phyloP scores from a whole-genome alignment of 192 early-diverging fungal species.

The Coemansia sp. region DNA sequence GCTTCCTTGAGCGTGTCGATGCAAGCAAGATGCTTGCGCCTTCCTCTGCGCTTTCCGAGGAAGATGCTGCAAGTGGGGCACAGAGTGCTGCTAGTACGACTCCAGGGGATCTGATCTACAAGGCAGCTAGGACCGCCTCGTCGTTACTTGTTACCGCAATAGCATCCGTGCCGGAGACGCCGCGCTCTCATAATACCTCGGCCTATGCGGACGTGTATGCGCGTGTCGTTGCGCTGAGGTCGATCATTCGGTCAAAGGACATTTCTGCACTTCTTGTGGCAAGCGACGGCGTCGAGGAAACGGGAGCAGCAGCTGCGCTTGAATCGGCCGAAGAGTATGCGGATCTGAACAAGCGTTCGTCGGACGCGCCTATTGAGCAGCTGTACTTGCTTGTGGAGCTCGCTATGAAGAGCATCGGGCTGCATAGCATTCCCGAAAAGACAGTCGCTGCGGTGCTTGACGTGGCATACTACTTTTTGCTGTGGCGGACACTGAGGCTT shows the following conservation, averaged over 20 bases:
- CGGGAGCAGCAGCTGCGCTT: neutral
- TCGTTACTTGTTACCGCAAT: conserved; percentile 18
- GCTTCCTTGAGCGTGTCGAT: conserved; percentile 45
- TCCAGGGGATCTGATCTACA: conserved; percentile 17
- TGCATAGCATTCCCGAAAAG: conserved; percentile 24
- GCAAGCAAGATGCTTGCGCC: conserved; percentile 26
- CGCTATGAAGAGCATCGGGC: conserved; percentile 13
- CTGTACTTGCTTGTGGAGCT: conserved; percentile 18
- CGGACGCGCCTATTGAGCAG: conserved; percentile 10
- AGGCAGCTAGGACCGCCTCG: conserved; percentile 18
- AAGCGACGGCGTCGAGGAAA: neutral
- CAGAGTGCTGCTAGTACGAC: neutral
- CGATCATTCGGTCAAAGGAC: conserved; percentile 24
- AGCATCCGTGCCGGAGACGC: conserved; percentile 23
- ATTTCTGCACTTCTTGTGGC: conserved; percentile 17
- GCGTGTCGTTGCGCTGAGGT: conserved; percentile 27
- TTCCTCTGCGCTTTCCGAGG: neutral
- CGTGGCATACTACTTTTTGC: conserved; percentile 28
- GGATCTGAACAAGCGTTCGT: conserved; percentile 4
- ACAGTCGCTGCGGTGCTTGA: conserved; percentile 35
- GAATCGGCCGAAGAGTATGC: conserved; percentile 2
- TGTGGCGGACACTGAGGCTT: conserved; percentile 39
- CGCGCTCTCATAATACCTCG: conserved; percentile 2
- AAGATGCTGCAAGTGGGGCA: neutral
- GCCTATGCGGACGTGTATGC: conserved; percentile 29